Evolutionary conservation across 257 asterid species (phyloP), one percentile per base, ranked within the genome.

Genomic region (Euphrasia confusa): DNA sequence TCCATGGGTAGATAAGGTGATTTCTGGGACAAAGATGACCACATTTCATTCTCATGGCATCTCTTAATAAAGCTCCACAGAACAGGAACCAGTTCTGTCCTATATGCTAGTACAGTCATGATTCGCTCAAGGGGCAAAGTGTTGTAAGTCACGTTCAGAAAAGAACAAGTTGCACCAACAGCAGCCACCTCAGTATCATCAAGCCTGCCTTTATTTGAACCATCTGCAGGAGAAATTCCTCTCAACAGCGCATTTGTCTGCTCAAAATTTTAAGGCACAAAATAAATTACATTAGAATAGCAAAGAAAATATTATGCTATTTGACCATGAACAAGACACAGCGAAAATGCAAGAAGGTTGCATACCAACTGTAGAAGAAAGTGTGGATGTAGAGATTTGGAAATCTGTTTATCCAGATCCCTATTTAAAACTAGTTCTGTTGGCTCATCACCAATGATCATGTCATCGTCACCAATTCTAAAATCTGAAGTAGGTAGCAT

Each of bases 51-150:
- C 75, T 82, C 80, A 69, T 89, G 89, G 80, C 90, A 87, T 71
- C 84, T 71, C 75, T 85, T 93, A 86, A 93, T 85, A 68, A 93
- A 83, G 77, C 74, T 78, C 99, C 99, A 93, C 32, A 93, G 80
- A 58, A 75, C 77, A 59, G 90, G 87, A 74, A 89, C 95, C 58
- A 93, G 79, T 72, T 82, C 99, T 44, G 97, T 87, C 81, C 99
- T 80, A 79, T 83, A 93, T 28, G 99, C 99, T 64, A 93, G 76
- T 33, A 80, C 85, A 39, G 99, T 93, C 94, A 93, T 89, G 65
- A 83, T 79, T 56, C 94, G 83, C 74, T 89, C 97, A 12, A 81
- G 85, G 71, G 95, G 96, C 59, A 89, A 81, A 72, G 85, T 70
- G 71, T 87, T 87, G 84, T 87, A 87, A 35, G 84, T 79, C 65